A percentile compares a stretch with the other conserved stretches of the same genome.
Conservation (phyloP, 208 protist species). For the Leishmania amazonensis region DNA sequence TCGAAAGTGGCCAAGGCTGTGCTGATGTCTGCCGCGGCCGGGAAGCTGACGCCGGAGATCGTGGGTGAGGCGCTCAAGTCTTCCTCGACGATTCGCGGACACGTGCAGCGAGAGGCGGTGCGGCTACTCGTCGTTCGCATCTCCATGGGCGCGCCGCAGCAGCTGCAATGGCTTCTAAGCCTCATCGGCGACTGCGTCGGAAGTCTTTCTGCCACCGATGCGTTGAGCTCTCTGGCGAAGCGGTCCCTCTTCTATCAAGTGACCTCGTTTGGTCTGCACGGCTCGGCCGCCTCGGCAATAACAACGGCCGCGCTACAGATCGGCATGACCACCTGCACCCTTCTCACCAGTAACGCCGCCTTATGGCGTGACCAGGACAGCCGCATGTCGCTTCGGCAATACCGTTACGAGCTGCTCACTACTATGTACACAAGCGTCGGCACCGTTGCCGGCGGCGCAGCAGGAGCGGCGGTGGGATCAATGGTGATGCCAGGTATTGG, state of each 20-base stretch:
- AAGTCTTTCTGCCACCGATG: slow-evolving; percentile 24
- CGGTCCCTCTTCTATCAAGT: slow-evolving; percentile 58
- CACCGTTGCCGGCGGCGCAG: slow-evolving; percentile 48
- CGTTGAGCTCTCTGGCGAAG: slow-evolving; percentile 39
- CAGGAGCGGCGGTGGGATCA: slow-evolving; percentile 55
- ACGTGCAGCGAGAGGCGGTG: slow-evolving; percentile 55
- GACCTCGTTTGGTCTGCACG: slow-evolving; percentile 47
- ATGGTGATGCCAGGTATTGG: slow-evolving; percentile 67
- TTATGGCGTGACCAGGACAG: slow-evolving; percentile 31
- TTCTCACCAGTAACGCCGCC: slow-evolving; percentile 39
- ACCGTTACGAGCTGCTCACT: slow-evolving; percentile 60
- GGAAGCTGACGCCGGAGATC: slow-evolving; percentile 38
- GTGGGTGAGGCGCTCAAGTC: slow-evolving; percentile 54
- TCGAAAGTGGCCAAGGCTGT: slow-evolving; percentile 39
- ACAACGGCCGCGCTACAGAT: slow-evolving; percentile 50
- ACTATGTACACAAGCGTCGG: slow-evolving; percentile 32
- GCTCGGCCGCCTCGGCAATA: slow-evolving; percentile 47
- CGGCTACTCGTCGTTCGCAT: slow-evolving; percentile 46
- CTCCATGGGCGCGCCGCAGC: slow-evolving; percentile 30
- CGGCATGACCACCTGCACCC: slow-evolving; percentile 33
- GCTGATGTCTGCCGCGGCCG: slow-evolving; percentile 37
- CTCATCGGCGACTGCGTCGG: slow-evolving; percentile 28
- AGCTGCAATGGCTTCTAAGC: slow-evolving; percentile 36
- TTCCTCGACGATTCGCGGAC: slow-evolving; percentile 41
- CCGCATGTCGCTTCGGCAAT: slow-evolving; percentile 47